A percentile compares a stretch with the other conserved stretches of the same genome.
These are phyloP conservation scores for Raffaelea albimanens DNA, from an alignment of 2,329 filamentous ascomycete genomes.

Conservation along the genomic window DNA sequence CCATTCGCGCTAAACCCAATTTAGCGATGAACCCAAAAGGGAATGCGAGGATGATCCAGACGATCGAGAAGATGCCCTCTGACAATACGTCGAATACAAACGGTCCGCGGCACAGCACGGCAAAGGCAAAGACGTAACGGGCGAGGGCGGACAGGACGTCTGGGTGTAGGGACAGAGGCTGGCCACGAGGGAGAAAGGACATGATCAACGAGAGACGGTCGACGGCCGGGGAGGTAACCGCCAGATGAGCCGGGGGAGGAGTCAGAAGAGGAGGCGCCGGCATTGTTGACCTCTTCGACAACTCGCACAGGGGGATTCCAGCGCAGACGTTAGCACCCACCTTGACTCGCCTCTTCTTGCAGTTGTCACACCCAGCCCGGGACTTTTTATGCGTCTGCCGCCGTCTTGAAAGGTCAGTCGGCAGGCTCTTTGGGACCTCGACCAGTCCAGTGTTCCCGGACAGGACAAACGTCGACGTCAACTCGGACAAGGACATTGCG, in stretches of 20 bases:
- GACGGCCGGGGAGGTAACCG: not conserved
- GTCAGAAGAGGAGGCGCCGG: too few relatives aligned
- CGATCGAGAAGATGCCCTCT: too few relatives aligned
- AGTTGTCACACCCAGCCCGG: constrained; percentile 14
- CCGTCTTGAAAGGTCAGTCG: constrained; percentile 8
- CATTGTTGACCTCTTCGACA: constrained; percentile 13
- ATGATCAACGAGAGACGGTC: constrained; percentile 8
- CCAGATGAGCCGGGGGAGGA: too few relatives aligned
- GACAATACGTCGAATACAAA: too few relatives aligned
- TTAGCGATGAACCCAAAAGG: too few relatives aligned
- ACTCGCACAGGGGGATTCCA: constrained; percentile 13
- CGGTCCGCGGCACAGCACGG: constrained; percentile 9
- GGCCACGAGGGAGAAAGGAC: constrained; percentile 4
- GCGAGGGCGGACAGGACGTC: constrained; percentile 2
- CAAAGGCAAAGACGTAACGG: constrained; percentile 10
- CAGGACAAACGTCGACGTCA: constrained; percentile 6
- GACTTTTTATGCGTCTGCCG: constrained; percentile 16
- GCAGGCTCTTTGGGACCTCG: constrained; percentile 13
- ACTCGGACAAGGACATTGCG: too few relatives aligned
- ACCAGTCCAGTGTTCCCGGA: constrained; percentile 8
- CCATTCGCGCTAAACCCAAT: constrained; percentile 2
- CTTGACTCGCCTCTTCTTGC: constrained; percentile 16
- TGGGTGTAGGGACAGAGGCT: not conserved
- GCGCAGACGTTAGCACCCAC: constrained; percentile 9
- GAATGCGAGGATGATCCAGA: too few relatives aligned